A percentile compares a stretch with the other conserved stretches of the same genome.
These are phyloP conservation scores for Lolium perenne DNA, from an alignment of 176 grass and related monocot genomes.

Conservation along the genomic window DNA sequence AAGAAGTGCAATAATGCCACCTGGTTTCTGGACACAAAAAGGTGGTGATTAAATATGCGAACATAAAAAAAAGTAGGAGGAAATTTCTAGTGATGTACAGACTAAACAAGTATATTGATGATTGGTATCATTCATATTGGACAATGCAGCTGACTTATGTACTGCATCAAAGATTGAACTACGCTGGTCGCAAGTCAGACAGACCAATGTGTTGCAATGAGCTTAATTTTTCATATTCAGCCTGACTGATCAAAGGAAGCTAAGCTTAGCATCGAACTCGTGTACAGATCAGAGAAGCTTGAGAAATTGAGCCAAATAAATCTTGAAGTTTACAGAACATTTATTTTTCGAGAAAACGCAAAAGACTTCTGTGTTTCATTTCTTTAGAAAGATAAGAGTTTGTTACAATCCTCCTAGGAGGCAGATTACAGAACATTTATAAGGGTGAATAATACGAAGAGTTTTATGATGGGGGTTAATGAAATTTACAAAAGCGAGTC, in stretches of 20 bases:
- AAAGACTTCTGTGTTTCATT: too few species aligned
- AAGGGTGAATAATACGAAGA: not conserved
- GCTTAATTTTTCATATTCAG: constrained; percentile 15
- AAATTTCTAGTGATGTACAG: constrained; percentile 31
- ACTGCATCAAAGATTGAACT: not conserved
- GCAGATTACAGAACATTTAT: not conserved
- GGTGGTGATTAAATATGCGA: constrained; percentile 27
- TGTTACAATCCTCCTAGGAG: too few species aligned
- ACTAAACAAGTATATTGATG: constrained; percentile 22
- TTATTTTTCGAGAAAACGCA: too few species aligned
- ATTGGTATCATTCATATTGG: constrained; percentile 30
- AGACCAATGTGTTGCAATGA: constrained; percentile 15
- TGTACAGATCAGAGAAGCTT: constrained; percentile 23
- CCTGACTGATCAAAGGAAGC: constrained; percentile 22
- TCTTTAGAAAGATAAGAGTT: too few species aligned
- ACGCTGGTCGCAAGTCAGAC: constrained; percentile 26
- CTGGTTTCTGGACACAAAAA: constrained; percentile 92
- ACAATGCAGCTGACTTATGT: constrained; percentile 12
- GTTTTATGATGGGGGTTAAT: not conserved
- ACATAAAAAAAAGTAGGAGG: constrained; percentile 34
- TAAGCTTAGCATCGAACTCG: constrained; percentile 18
- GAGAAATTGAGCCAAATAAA: constrained; percentile 1
- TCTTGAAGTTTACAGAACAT: not conserved
- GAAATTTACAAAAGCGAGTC: not conserved
- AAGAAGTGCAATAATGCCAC: constrained; percentile 89